phyloP scores from a whole-genome alignment of 2,329 filamentous ascomycete species.

The Sporothrix pseudoabietina region DNA sequence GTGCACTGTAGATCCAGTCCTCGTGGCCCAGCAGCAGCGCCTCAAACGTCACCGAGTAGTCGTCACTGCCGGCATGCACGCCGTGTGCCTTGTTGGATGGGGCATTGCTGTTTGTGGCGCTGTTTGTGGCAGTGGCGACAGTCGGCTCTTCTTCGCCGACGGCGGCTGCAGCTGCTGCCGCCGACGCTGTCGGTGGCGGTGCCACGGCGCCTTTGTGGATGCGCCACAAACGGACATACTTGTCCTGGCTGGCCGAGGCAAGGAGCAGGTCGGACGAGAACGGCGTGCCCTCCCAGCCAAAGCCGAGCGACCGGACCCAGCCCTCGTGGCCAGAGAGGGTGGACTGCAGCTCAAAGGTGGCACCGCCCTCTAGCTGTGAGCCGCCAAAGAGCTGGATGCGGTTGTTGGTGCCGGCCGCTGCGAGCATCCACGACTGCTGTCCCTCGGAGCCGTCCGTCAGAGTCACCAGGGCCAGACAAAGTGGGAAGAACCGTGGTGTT shows the following conservation, averaged over 20 bases:
- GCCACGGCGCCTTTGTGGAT: conserved; percentile 71
- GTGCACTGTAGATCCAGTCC: conserved; percentile 94
- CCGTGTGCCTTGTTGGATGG: conserved; percentile 88
- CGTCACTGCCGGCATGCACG: conserved; percentile 59
- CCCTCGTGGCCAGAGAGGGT: conserved; percentile 88
- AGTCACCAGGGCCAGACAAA: conserved; percentile 71
- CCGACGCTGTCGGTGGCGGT: conserved; percentile 56
- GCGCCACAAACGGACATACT: conserved; percentile 93
- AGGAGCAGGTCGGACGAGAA: conserved; percentile 69
- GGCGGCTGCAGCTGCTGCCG: conserved; percentile 53
- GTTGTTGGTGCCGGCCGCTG: conserved; percentile 81
- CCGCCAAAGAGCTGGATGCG: conserved; percentile 79
- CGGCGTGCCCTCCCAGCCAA: conserved; percentile 61
- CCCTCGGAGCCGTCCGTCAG: conserved; percentile 68
- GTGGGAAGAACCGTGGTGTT: conserved; percentile 77
- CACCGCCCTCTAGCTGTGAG: conserved; percentile 38
- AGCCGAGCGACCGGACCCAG: conserved; percentile 86
- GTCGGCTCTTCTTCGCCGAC: conserved; percentile 53
- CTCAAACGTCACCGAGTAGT: conserved; percentile 87
- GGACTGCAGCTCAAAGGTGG: conserved; percentile 69
- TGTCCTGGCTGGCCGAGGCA: conserved; percentile 94
- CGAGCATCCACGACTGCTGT: conserved; percentile 62
- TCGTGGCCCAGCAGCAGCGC: conserved; percentile 92
- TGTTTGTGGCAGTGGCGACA: conserved; percentile 58
- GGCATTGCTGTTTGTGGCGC: conserved; percentile 71